Conservation (phyloP, 2,329 filamentous ascomycete genomes). For the Fusarium paranaense region DNA sequence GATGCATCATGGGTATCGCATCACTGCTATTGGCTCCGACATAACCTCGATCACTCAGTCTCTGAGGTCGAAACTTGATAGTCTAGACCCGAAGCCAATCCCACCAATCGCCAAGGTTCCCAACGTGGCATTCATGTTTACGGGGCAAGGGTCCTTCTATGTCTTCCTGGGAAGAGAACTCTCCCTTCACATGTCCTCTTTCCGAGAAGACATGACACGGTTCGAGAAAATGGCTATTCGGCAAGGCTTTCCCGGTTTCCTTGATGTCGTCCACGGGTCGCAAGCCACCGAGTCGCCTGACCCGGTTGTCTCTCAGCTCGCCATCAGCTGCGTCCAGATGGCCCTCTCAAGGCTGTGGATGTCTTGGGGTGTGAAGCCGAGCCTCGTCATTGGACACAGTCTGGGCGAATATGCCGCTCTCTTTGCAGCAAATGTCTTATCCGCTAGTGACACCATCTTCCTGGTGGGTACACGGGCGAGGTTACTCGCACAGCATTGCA, state of each 20-base stretch:
- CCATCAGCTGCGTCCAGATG: constrained; percentile 53
- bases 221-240: constrained; percentile 47
- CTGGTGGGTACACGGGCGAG: constrained; percentile 69
- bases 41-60: constrained; percentile 13
- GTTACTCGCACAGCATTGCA: constrained; percentile 66
- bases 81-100: constrained; percentile 30
- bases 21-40: constrained; percentile 56
- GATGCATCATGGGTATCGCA: constrained; percentile 69
- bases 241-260: constrained; percentile 53
- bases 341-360: constrained; percentile 51
- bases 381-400: constrained; percentile 60
- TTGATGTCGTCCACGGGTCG: constrained; percentile 57
- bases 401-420: constrained; percentile 74
- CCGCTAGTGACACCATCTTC: constrained; percentile 69
- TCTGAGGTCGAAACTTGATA: constrained; percentile 11
- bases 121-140: constrained; percentile 57
- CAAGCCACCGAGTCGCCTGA: constrained; percentile 41
- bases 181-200: constrained; percentile 45
- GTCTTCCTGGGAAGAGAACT: constrained; percentile 49
- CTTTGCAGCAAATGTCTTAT: constrained; percentile 68
- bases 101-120: constrained; percentile 25
- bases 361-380: constrained; percentile 52
- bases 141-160: constrained; percentile 57
- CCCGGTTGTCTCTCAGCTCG: constrained; percentile 51
- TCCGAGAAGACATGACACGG: constrained; percentile 48